Conservation (phyloP, 306 rosid species). For the Carpinus viminea region DNA sequence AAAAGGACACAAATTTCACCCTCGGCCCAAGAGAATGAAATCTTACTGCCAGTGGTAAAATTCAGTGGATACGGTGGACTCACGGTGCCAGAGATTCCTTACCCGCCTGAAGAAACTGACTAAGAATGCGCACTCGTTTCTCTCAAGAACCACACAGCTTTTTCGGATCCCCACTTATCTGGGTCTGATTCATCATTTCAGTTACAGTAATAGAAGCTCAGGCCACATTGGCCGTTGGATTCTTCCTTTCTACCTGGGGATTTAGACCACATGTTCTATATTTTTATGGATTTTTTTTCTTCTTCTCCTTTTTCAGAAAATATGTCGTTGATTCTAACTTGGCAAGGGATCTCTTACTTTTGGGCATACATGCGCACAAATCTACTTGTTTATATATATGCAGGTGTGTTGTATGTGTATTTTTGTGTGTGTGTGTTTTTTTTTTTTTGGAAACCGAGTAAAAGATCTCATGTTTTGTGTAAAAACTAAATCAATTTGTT, state of each 20-base stretch:
- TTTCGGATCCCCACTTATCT: slow-evolving; percentile 6
- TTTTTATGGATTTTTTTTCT: too few species aligned
- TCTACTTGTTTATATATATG: too few species aligned
- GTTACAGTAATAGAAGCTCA: background rate
- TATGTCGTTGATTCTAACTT: too few species aligned
- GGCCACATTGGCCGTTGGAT: background rate
- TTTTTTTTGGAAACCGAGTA: too few species aligned
- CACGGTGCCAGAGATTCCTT: slow-evolving; percentile 41
- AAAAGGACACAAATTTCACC: background rate
- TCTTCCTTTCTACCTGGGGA: background rate
- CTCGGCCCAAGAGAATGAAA: slow-evolving; percentile 19
- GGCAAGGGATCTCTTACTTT: too few species aligned
- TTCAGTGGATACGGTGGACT: background rate
- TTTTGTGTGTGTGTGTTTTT: too few species aligned
- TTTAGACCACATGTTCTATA: background rate
- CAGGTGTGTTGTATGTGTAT: too few species aligned
- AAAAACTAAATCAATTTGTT: too few species aligned
- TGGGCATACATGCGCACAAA: too few species aligned
- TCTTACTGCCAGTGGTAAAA: slow-evolving; percentile 1
- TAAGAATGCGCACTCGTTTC: background rate
- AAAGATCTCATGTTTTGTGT: too few species aligned
- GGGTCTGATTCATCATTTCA: background rate
- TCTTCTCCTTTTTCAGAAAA: too few species aligned
- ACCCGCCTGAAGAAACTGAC: slow-evolving; percentile 22
- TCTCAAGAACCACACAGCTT: background rate